A percentile compares a stretch with the other conserved stretches of the same genome.
phyloP scores from a whole-genome alignment of 1,139 yeast species.

The Debaryomyces singareniensis region DNA sequence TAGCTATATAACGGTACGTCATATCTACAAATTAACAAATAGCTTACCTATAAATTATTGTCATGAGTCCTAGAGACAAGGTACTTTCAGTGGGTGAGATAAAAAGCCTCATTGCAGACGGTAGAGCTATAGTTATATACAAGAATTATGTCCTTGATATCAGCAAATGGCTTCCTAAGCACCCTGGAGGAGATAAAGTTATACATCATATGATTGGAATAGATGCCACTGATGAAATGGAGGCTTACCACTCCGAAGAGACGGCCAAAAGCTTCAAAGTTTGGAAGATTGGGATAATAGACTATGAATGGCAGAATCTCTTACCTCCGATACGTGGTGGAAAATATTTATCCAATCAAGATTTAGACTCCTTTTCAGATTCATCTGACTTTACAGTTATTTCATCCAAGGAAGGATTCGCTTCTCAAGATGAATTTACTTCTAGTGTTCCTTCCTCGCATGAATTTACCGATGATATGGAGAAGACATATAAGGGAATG shows the following conservation, averaged over 20 bases:
- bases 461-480: no score
- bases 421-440: neutral
- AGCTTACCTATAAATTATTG: no score
- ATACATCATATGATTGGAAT: conserved; percentile 80
- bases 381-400: neutral
- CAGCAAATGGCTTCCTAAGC: conserved; percentile 63
- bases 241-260: conserved; percentile 66
- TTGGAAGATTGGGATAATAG: conserved; percentile 61
- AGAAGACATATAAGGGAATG: conserved; percentile 8
- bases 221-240: conserved; percentile 89
- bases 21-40: no score
- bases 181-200: conserved; percentile 89
- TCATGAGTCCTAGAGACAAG: no score
- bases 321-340: conserved; percentile 92
- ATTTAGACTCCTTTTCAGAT: neutral
- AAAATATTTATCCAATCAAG: conserved; percentile 17
- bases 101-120: conserved; percentile 51
- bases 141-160: conserved; percentile 55
- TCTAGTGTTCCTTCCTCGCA: no score
- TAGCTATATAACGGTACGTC: no score
- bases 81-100: conserved; percentile 16
- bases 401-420: neutral
- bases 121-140: conserved; percentile 66
- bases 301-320: conserved; percentile 62
- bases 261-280: conserved; percentile 43